Evolutionary conservation across 345 rosid species (phyloP), one percentile per base, ranked within the genome.

Genomic region (Odontarrhena argentea): DNA sequence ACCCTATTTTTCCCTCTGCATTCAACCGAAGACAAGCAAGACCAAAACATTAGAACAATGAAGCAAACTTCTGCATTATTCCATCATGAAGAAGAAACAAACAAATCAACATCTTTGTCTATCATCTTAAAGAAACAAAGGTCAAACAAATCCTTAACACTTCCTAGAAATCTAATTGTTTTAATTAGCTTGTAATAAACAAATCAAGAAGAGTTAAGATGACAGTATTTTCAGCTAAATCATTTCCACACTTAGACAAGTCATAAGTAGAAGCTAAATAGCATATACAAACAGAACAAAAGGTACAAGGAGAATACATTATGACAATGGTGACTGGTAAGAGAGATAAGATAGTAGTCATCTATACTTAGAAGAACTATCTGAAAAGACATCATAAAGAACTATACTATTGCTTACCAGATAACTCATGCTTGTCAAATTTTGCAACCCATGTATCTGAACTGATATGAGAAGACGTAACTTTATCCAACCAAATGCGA

Each of bases 341-440:
- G 9, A 42, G 7, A 25, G 42, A 52, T 22, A 51, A 26, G 8
- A 26, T 41, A 8, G 2, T 1, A 15, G 41, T 28, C 14, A 18
- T 30, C 26, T 30, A 8, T 26, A 7, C 24, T n/a, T 13, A 38
- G 7, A 41, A 65, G 32, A 52, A 3, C 6, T 10, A 25, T 3
- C 9, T 45, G 15, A 13, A 56, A 37, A 8, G 43, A 36, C 8
- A 55, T 14, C 49, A 47, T 49, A 11, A 30, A 10, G 47, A 18
- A 42, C 18, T 30, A 58, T 25, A 18, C 22, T 18, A 62, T 47
- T 37, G 65, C 83, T 82, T 40, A 92, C 98, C 96, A 38, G 64
- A 79, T 75, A 71, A 68, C 65, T 92, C 96, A 89, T 91, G 89
- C 73, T 83, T 86, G 53, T 87, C 76, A 77, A 89, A 87, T 77